Evolutionary conservation across 2,329 filamentous ascomycete genomes (phyloP).

Genomic region (Aspergillus jensenii): DNA sequence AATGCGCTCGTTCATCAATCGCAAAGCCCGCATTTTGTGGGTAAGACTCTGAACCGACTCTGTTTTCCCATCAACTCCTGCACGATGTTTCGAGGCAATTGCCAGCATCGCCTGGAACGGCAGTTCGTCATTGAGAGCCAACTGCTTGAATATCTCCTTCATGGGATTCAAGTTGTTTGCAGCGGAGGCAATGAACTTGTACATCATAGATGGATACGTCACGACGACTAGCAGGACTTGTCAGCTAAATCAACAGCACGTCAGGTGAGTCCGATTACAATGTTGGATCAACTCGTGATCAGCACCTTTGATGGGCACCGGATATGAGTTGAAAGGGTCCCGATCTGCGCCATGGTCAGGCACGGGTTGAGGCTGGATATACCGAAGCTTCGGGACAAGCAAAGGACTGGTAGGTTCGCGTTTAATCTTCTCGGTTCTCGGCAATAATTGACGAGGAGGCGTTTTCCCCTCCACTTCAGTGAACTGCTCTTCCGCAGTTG

Average conservation of each 20-base stretch:
- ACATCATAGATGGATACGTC: constrained; percentile 37
- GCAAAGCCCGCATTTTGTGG: constrained; percentile 33
- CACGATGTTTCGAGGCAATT: constrained; percentile 33
- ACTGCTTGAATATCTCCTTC: constrained; percentile 30
- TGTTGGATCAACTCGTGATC: constrained; percentile 33
- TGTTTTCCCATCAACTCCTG: constrained; percentile 29
- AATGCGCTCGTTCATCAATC: constrained; percentile 31
- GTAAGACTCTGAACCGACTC: constrained; percentile 34
- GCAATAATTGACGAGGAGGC: constrained; percentile 6
- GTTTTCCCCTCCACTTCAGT: constrained; percentile 5
- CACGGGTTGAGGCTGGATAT: constrained; percentile 15
- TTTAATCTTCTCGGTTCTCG: constrained; percentile 16
- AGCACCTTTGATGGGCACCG: constrained; percentile 22
- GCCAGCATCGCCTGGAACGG: constrained; percentile 36
- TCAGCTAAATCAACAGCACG: constrained; percentile 16
- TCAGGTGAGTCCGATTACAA: constrained; percentile 24
- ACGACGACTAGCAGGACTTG: constrained; percentile 26
- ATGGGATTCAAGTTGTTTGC: constrained; percentile 27
- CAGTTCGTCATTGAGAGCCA: constrained; percentile 30
- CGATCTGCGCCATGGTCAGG: constrained; percentile 18
- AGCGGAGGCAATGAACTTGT: constrained; percentile 28
- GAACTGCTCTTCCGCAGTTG: constrained; percentile 10
- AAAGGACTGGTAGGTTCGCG: constrained; percentile 12
- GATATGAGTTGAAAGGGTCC: constrained; percentile 31
- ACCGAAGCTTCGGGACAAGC: background rate